phyloP scores from a whole-genome alignment of 2,329 filamentous ascomycete genomes.

The Pseudogymnoascus sp. region DNA sequence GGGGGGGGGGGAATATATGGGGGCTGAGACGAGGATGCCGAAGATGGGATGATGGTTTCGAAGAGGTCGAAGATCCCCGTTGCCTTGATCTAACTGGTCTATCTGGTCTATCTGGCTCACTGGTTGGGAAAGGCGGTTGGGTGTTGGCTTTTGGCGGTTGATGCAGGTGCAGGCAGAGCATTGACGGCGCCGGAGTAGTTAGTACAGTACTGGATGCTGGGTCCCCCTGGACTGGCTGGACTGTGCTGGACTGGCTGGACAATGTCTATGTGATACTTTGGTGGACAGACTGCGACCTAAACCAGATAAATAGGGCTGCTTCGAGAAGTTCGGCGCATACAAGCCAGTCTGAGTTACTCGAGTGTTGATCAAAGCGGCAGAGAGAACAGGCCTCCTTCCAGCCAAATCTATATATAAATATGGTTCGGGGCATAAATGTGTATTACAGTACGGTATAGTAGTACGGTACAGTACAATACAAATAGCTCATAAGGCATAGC shows the following conservation, averaged over 20 bases:
- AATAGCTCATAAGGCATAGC: conserved; percentile 2
- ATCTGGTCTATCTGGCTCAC: neutral
- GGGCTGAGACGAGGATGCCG: conserved; percentile 8
- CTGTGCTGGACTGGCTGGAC: neutral
- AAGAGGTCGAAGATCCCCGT: neutral
- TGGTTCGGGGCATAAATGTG: neutral
- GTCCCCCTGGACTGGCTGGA: neutral
- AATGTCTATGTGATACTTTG: neutral
- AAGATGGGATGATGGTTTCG: conserved; percentile 9
- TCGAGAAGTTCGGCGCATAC: conserved; percentile 7
- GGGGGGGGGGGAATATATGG: neutral
- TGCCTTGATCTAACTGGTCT: neutral
- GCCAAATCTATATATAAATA: conserved; percentile 1
- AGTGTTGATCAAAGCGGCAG: neutral
- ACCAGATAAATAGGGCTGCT: neutral
- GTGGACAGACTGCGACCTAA: neutral
- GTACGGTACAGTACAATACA: neutral
- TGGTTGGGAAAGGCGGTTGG: neutral
- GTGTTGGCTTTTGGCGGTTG: neutral
- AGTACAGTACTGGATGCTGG: conserved; percentile 1
- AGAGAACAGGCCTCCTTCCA: neutral
- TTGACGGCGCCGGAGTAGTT: neutral
- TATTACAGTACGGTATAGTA: neutral
- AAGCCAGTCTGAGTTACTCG: neutral
- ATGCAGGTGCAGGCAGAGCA: conserved; percentile 4